Evolutionary conservation across 2,329 filamentous ascomycete species (phyloP).

Genomic region (Ophiostoma quercus): DNA sequence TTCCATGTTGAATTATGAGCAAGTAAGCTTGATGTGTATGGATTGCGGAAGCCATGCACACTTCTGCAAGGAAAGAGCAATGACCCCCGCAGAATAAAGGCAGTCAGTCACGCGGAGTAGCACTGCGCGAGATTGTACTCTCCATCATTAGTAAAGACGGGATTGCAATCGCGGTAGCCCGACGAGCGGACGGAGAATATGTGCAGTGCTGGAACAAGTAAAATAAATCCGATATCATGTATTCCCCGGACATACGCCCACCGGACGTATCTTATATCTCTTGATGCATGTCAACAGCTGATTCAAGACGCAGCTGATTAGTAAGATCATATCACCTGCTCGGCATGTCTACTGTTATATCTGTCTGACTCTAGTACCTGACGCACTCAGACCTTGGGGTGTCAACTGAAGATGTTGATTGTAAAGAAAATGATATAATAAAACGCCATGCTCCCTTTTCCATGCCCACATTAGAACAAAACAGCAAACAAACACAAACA

Average conservation of each 20-base stretch:
- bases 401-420: background rate
- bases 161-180: background rate
- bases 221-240: background rate
- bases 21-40: background rate
- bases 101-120: background rate
- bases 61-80: background rate
- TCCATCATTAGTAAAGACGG: background rate
- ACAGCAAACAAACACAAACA: constrained; percentile 11
- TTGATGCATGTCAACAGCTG: too few relatives aligned
- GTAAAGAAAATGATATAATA: background rate
- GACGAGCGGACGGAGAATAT: background rate
- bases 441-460: constrained; percentile 19
- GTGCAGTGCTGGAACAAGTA: background rate
- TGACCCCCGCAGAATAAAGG: background rate
- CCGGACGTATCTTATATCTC: background rate
- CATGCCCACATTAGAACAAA: constrained; percentile 2
- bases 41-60: background rate
- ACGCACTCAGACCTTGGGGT: background rate
- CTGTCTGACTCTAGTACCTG: background rate
- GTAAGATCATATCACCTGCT: too few relatives aligned
- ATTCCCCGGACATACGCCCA: background rate
- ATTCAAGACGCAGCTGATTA: too few relatives aligned
- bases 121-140: background rate
- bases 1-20: background rate
- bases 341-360: too few relatives aligned